Evolutionary conservation across 73 alveolate species (phyloP), one percentile per base, ranked within the genome.

Genomic region (Tetrahymena thermophila): DNA sequence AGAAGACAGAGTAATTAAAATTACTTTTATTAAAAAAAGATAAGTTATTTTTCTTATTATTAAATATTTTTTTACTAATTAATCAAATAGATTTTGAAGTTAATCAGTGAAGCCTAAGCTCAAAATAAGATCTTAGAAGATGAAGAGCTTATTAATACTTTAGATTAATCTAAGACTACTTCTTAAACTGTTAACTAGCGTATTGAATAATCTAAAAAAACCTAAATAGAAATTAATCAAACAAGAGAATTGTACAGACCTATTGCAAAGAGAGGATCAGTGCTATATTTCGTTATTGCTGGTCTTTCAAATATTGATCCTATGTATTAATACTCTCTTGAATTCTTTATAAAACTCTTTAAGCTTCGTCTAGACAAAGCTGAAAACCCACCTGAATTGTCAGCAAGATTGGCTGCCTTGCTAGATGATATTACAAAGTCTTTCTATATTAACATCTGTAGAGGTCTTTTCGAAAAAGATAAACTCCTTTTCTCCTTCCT

Each of bases 321-420:
- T 95, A 99, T 99, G 99, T 99, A 99, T 97, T 99, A 99, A 96
- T 99, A 99, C 97, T 99, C 99, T 35, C 98, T 99, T 31, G 99
- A 99, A 96, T 99, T 99, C 99, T 99, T 99, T 98, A 96, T 99
- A 85, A 98, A 98, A 96, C 98, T 99, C 93, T 99, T 99, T 95
- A 99, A 99, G 96, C 98, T 99, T 96, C 98, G 99, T 96, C 98
- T 99, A 85, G 99, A 98, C 83, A 97, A 98, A 94, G 98, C 99
- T 35, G 98, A 98, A 43, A 99, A 97, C 93, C 96, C 99, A 21
- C 99, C 98, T 23, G 98, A 97, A 44, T 96, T 98, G 23, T 97
- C 96, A 84, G 98, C 97, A 95, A 96, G 99, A 94, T 98, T 99
- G 16, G 97, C 97, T 93, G 98, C 97, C 44, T 96, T 98, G 55